Conservation (phyloP, 257 asterid species). For the Agastache rugosa region DNA sequence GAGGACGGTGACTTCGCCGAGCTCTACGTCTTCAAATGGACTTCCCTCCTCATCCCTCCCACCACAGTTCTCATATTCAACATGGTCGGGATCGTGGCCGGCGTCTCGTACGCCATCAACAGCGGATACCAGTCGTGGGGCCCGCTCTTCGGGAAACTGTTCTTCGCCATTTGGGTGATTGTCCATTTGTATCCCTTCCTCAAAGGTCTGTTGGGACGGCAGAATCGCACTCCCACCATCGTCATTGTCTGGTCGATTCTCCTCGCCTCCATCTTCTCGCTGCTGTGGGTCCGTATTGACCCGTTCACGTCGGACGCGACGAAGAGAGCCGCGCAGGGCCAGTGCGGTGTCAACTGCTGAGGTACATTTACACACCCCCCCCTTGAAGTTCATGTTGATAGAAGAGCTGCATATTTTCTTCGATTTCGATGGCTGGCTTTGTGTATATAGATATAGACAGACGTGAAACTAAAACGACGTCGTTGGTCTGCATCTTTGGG, state of each 20-base stretch:
- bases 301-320: conserved; percentile 70
- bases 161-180: conserved; percentile 89
- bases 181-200: conserved; percentile 93
- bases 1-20: conserved; percentile 83
- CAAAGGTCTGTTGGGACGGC: conserved; percentile 81
- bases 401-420: neutral
- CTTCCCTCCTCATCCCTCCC: conserved; percentile 86
- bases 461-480: conserved; percentile 29
- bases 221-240: conserved; percentile 92
- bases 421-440: neutral
- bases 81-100: conserved; percentile 88
- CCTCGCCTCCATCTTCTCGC: conserved; percentile 89
- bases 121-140: conserved; percentile 97
- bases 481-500: neutral
- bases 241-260: conserved; percentile 95
- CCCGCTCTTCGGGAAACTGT: conserved; percentile 74
- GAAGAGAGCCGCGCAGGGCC: conserved; percentile 59
- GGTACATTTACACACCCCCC: neutral
- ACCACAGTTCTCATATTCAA: conserved; percentile 80
- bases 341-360: conserved; percentile 81
- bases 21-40: conserved; percentile 90
- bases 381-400: neutral
- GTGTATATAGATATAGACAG: conserved; percentile 39
- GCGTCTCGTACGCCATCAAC: conserved; percentile 84
- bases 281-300: conserved; percentile 91